Base-by-base conservation (phyloP, 2,329 filamentous ascomycete species). In the Pseudohalonectria lignicola region DNA sequence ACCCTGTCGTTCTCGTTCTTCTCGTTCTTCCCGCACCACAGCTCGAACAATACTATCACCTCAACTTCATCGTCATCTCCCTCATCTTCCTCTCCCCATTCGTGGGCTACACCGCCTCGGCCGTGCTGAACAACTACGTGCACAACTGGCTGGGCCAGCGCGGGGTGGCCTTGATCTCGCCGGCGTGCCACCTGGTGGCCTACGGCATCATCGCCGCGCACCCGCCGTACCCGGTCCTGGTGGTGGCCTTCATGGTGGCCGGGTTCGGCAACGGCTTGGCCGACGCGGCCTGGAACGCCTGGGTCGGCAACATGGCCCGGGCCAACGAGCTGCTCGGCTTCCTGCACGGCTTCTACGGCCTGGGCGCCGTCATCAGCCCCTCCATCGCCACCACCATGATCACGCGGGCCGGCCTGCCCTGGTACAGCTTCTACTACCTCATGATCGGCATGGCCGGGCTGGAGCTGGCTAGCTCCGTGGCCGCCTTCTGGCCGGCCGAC, bases 381-480 rank as follows among this genome's bases (percentile, higher is more conserved):
- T 55, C 88, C 6, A 67, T 86, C 42, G 82, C 82, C 2, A 86
- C 84, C 0, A 70, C 72, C 4, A 77, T 90, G 72, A 73, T 88
- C 26, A 76, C 79, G 0, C 76, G 75, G 45, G 74, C 61, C 0
- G 47, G 61, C 4, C 51, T 80, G 36, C 63, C 63, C 0, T 92
- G 85, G 85, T 86, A 79, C 48, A 64, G 64, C 10, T 88, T 82
- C 56, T 90, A 85, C 57, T 86, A 86, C 51, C 59, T 86, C 40
- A 82, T 87, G 77, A 67, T 82, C 31, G 74, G 60, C 10, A 54
- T 74, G 34, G 67, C 75, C 0, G 62, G 55, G 1, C 44, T 81
- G 19, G 79, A 85, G 49, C 53, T 81, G 6, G 38, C 60, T 4
- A 58, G 68, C 3, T 69, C 68, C 1, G 51, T 63, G 2, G 47